A percentile compares a stretch with the other conserved stretches of the same genome.
Conservation (phyloP, 192 early-diverging fungal genomes). For the Rhizophagus sp. region DNA sequence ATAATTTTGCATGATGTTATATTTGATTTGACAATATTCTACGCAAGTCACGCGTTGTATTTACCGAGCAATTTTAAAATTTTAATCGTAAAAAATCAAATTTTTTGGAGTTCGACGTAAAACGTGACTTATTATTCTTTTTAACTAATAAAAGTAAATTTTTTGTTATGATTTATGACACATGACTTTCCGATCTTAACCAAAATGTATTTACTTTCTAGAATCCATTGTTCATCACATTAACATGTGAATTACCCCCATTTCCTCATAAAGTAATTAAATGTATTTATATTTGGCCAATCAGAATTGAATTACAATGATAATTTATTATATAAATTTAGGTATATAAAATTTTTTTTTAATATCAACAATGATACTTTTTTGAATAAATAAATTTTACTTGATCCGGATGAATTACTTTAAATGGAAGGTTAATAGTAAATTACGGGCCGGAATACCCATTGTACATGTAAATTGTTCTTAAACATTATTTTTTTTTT, state of each 20-base stretch:
- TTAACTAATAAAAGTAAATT: not conserved
- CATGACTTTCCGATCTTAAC: not conserved
- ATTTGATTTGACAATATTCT: too few relatives aligned
- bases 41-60: too few relatives aligned
- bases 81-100: too few relatives aligned
- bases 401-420: not conserved
- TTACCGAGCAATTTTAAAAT: too few relatives aligned
- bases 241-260: not conserved
- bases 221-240: not conserved
- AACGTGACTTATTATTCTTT: not conserved
- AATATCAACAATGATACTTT: too few relatives aligned
- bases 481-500: not conserved
- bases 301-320: not conserved
- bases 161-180: not conserved
- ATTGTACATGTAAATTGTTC: not conserved
- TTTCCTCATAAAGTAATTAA: not conserved
- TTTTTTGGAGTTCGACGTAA: too few relatives aligned
- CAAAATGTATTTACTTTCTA: not conserved
- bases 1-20: too few relatives aligned
- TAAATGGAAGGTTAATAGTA: not conserved
- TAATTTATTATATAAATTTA: too few relatives aligned
- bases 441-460: not conserved
- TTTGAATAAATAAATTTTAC: not conserved
- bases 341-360: too few relatives aligned
- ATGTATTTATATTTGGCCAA: not conserved